These are phyloP conservation scores for Phytopythium chamaehyphon DNA, from an alignment of 352 stramenopile species.

Conservation along the genomic window DNA sequence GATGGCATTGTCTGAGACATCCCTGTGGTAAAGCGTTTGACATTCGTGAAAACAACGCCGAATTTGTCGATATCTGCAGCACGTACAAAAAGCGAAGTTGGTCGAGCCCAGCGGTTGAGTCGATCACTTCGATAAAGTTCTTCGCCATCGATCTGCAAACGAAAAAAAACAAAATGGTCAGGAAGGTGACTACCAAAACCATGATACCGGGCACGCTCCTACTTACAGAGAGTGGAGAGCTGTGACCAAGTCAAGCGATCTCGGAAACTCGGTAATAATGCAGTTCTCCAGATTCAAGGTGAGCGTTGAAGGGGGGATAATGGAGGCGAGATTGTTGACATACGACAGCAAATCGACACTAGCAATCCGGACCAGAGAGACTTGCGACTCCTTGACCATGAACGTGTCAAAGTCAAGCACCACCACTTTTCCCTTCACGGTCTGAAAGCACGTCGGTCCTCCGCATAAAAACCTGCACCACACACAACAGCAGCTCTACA, in stretches of 20 bases:
- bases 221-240: slow-evolving; percentile 11
- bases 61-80: neutral
- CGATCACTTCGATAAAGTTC: slow-evolving; percentile 17
- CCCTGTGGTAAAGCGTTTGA: neutral
- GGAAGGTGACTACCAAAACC: neutral
- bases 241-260: slow-evolving; percentile 5
- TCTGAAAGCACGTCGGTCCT: slow-evolving; percentile 8
- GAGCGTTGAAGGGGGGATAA: slow-evolving; percentile 8
- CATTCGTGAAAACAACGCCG: neutral
- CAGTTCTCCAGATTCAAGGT: slow-evolving; percentile 10
- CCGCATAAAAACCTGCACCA: slow-evolving; percentile 11
- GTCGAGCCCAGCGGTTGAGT: slow-evolving; percentile 10
- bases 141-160: slow-evolving; percentile 7
- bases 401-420: slow-evolving; percentile 12
- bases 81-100: slow-evolving; percentile 15
- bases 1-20: neutral
- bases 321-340: slow-evolving; percentile 7
- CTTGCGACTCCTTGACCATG: slow-evolving; percentile 12
- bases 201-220: neutral
- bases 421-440: slow-evolving; percentile 16
- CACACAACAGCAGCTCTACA: neutral
- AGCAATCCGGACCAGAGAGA: slow-evolving; percentile 11
- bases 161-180: neutral
- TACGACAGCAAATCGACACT: slow-evolving; percentile 9
- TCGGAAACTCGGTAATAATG: slow-evolving; percentile 11